A percentile compares a stretch with the other conserved stretches of the same genome.
Conservation (phyloP, 208 protist genomes). For the Herpetomonas samuelpessoai region DNA sequence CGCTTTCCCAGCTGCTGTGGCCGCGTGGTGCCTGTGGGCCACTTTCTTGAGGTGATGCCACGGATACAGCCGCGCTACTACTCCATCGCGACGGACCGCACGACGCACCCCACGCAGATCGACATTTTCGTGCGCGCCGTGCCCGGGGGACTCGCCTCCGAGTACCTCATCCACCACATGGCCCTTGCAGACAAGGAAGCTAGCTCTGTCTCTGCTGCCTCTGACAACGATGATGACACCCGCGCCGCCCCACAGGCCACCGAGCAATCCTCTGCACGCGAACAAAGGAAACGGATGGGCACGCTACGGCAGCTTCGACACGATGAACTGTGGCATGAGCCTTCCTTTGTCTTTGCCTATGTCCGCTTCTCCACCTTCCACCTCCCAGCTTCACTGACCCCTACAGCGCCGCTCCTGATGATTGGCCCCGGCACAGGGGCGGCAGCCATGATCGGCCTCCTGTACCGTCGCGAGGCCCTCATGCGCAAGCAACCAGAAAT, state of each 20-base stretch:
- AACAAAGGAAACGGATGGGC: too few relatives aligned
- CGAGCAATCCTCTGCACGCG: too few relatives aligned
- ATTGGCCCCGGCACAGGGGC: conserved; percentile 93
- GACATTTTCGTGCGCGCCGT: conserved; percentile 83
- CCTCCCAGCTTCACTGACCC: conserved; percentile 43
- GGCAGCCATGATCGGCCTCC: conserved; percentile 74
- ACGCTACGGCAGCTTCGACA: neutral
- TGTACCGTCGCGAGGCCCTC: conserved; percentile 64
- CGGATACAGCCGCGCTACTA: conserved; percentile 94
- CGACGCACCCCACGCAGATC: conserved; percentile 59
- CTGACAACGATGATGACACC: neutral
- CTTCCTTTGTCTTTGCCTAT: conserved; percentile 59
- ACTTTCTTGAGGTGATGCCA: conserved; percentile 88
- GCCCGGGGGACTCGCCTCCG: conserved; percentile 71
- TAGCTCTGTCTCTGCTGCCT: neutral
- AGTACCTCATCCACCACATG: conserved; percentile 64
- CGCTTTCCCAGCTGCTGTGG: conserved; percentile 64
- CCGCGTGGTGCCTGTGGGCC: conserved; percentile 35
- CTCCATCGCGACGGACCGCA: conserved; percentile 93
- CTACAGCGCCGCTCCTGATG: conserved; percentile 73
- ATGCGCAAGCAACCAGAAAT: conserved; percentile 35
- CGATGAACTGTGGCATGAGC: neutral
- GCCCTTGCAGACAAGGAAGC: conserved; percentile 14
- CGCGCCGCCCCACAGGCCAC: neutral
- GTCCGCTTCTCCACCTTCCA: conserved; percentile 88